These are phyloP conservation scores for Thalassiosira mediterranea DNA, from an alignment of 352 stramenopile species.

Conservation along the genomic window DNA sequence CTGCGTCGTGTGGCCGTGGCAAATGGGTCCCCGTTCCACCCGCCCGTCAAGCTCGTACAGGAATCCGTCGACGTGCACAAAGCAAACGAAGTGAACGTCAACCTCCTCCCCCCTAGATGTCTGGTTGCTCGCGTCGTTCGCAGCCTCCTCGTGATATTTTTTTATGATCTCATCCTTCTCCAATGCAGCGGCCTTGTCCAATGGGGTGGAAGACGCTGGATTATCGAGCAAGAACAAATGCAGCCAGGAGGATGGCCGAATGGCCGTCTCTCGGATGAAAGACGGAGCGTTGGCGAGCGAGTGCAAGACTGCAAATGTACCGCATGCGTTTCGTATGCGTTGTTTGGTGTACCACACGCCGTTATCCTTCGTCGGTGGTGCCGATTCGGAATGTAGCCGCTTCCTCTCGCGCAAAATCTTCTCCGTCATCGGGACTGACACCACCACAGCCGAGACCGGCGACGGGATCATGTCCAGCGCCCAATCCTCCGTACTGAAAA, in stretches of 20 bases:
- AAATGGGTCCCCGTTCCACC: conserved; percentile 91
- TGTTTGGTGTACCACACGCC: conserved; percentile 88
- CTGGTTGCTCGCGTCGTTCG: conserved; percentile 86
- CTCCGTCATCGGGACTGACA: conserved; percentile 95
- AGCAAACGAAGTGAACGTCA: conserved; percentile 96
- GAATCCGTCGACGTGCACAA: conserved; percentile 91
- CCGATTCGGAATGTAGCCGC: conserved; percentile 60
- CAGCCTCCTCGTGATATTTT: conserved; percentile 89
- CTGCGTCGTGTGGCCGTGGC: conserved; percentile 89
- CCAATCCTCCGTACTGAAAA: conserved; percentile 96
- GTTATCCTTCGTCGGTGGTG: conserved; percentile 86
- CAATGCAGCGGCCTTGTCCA: conserved; percentile 87
- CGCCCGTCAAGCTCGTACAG: conserved; percentile 96
- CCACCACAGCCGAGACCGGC: conserved; percentile 91
- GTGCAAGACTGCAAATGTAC: conserved; percentile 94
- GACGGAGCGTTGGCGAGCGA: conserved; percentile 90
- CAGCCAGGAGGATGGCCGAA: conserved; percentile 58
- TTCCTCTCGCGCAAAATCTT: conserved; percentile 19
- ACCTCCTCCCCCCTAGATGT: conserved; percentile 92
- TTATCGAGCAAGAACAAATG: conserved; percentile 48
- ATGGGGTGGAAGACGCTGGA: conserved; percentile 55
- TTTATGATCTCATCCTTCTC: conserved; percentile 92
- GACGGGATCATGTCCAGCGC: conserved; percentile 94
- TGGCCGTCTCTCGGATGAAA: conserved; percentile 25
- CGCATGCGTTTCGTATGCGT: conserved; percentile 96